These are phyloP conservation scores for Aspergillus udagawae DNA, from an alignment of 2,329 filamentous ascomycete species.

Conservation along the genomic window DNA sequence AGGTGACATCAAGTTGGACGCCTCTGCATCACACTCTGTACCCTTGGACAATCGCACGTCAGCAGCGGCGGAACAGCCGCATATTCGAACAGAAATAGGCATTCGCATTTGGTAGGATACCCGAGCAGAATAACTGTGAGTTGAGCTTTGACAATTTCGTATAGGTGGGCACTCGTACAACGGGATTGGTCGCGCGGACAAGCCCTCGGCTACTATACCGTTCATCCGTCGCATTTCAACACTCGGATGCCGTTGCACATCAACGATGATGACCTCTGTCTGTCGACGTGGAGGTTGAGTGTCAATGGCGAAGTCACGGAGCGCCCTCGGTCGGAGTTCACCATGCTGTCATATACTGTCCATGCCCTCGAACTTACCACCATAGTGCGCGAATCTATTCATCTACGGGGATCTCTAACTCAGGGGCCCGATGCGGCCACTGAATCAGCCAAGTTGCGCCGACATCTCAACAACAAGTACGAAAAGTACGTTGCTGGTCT, in stretches of 20 bases:
- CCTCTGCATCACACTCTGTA: background rate
- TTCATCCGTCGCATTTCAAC: constrained; percentile 12
- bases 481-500: constrained; percentile 6
- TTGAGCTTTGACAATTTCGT: background rate
- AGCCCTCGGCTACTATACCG: constrained; percentile 14
- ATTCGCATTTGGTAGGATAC: background rate
- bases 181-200: constrained; percentile 16
- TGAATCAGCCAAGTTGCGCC: background rate
- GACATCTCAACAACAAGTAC: constrained; percentile 1
- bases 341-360: background rate
- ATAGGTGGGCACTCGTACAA: constrained; percentile 14
- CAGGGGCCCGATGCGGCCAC: background rate
- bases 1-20: constrained; percentile 1
- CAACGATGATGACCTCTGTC: constrained; percentile 11
- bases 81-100: background rate
- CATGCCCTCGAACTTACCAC: background rate
- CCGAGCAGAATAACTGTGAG: background rate
- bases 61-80: background rate
- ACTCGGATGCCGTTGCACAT: constrained; percentile 14
- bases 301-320: constrained; percentile 1
- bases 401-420: background rate
- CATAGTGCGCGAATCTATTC: background rate
- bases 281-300: background rate
- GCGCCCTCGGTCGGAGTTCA: background rate
- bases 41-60: background rate